Evolutionary conservation across 257 asterid genomes (phyloP).

Genomic region (Solanum commersonii): DNA sequence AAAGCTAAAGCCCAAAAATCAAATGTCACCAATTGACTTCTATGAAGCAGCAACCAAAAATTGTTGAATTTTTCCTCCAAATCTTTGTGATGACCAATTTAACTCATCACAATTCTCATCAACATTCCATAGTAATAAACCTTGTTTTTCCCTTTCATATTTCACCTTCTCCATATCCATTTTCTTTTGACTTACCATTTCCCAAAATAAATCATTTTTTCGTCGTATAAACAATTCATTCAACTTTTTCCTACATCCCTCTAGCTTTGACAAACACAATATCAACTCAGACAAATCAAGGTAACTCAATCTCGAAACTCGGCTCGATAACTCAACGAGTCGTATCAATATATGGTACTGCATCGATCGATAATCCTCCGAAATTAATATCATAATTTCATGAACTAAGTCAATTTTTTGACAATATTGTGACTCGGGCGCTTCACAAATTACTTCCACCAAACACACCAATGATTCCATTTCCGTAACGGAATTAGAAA

Average conservation of each 20-base stretch:
- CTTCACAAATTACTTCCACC: conserved; percentile 28
- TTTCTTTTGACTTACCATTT: conserved; percentile 7
- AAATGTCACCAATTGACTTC: neutral
- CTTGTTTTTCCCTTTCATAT: conserved; percentile 7
- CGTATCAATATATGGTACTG: conserved; percentile 20
- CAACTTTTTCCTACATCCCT: conserved; percentile 14
- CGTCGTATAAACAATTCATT: conserved; percentile 17
- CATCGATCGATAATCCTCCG: conserved; percentile 22
- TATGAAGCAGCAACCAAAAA: neutral
- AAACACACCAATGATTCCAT: conserved; percentile 12
- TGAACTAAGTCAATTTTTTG: conserved; percentile 18
- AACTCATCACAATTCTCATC: conserved; percentile 1
- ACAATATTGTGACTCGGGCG: conserved; percentile 22
- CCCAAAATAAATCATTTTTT: conserved; percentile 26
- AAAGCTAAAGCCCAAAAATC: neutral
- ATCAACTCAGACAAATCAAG: conserved; percentile 27
- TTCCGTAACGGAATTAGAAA: conserved; percentile 6
- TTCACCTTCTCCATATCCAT: conserved; percentile 4
- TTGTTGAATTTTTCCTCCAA: neutral
- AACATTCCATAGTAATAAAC: conserved; percentile 1
- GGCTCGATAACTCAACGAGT: conserved; percentile 9
- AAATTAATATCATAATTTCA: conserved; percentile 21
- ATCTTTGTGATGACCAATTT: conserved; percentile 3
- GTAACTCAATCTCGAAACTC: conserved; percentile 2
- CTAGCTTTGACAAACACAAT: conserved; percentile 14